Base-by-base conservation (phyloP, 345 rosid species). In the Mangifera indica region DNA sequence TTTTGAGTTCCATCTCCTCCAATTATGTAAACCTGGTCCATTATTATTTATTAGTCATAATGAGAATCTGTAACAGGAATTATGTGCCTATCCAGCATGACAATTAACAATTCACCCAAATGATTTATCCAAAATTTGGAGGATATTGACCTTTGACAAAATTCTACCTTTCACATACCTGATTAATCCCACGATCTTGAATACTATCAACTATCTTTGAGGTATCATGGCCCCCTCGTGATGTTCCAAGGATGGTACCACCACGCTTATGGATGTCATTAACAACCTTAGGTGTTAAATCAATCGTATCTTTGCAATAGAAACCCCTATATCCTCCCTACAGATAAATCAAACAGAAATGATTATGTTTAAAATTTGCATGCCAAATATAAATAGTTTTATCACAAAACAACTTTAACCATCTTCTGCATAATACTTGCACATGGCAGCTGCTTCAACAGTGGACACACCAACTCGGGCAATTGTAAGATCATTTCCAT, bases 251-350 rank as follows among this genome's bases (percentile, higher is more conserved):
- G 82, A 92, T 79, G 60, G 98, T 90, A 49, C 98, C 98, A 56
- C 96, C 98, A 4, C 97, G 92, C 76, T 94, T 92, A 78, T 94
- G 99, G 66, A 94, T 89, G 77, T 90, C 92, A 74, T 92, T 90
- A 46, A 92, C 92, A 22, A 79, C 79, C 76, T 85, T 90, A 26
- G 96, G 96, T 24, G 84, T 82, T 77, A 92, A 84, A 9, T 81
- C 26, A 22, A 92, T 59, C 5, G 93, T 94, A 74, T 94, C 92
- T 72, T 78, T 81, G 62, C 95, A 86, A 74, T 94, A 94, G 73
- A 94, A 94, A 13, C 97, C 99, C 69, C 74, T 92, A 82, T 92
- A 92, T 73, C 99, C 99, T 69, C 97, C 96, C 97, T 92, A 74
- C 67, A 80, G 4, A 70, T 42, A 55, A 57, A 70, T 44, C 11